Evolutionary conservation across 2,329 filamentous ascomycete species (phyloP).

Genomic region (Colletotrichum tamarilloi): DNA sequence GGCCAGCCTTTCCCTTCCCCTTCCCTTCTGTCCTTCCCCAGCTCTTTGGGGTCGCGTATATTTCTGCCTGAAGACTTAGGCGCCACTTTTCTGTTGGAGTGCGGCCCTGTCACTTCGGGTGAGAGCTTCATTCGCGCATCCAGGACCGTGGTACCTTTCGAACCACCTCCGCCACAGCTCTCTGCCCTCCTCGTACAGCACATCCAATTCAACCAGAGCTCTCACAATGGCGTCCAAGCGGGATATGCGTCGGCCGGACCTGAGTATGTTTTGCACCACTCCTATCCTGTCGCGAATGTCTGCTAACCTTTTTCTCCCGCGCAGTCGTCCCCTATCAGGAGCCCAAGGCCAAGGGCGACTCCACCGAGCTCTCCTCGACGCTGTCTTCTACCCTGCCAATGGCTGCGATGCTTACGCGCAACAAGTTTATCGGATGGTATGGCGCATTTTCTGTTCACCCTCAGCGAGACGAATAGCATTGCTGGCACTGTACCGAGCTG

Average conservation of each 20-base stretch:
- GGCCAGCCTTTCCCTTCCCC: neutral
- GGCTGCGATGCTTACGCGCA: constrained; percentile 94
- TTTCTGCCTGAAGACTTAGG: constrained; percentile 15
- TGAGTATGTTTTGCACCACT: constrained; percentile 65
- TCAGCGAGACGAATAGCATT: neutral
- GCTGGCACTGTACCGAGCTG: neutral
- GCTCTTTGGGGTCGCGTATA: neutral
- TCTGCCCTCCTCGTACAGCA: neutral
- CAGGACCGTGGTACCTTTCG: constrained; percentile 7
- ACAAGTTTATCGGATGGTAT: constrained; percentile 80
- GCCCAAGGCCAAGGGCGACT: constrained; percentile 72
- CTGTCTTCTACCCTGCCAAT: constrained; percentile 86
- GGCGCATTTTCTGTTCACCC: constrained; percentile 31
- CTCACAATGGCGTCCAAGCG: constrained; percentile 73
- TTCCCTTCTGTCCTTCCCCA: constrained; percentile 7
- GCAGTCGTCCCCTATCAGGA: constrained; percentile 90
- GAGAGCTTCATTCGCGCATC: constrained; percentile 27
- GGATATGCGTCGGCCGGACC: constrained; percentile 80
- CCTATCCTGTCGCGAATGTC: constrained; percentile 19
- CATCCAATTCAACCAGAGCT: neutral
- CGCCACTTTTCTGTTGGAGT: neutral
- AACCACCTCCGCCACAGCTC: neutral
- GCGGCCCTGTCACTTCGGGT: constrained; percentile 16
- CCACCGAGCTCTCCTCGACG: constrained; percentile 78
- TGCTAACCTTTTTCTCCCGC: neutral